These are phyloP conservation scores for Pythium rhizo-oryzae DNA, from an alignment of 352 stramenopile genomes.

Conservation along the genomic window DNA sequence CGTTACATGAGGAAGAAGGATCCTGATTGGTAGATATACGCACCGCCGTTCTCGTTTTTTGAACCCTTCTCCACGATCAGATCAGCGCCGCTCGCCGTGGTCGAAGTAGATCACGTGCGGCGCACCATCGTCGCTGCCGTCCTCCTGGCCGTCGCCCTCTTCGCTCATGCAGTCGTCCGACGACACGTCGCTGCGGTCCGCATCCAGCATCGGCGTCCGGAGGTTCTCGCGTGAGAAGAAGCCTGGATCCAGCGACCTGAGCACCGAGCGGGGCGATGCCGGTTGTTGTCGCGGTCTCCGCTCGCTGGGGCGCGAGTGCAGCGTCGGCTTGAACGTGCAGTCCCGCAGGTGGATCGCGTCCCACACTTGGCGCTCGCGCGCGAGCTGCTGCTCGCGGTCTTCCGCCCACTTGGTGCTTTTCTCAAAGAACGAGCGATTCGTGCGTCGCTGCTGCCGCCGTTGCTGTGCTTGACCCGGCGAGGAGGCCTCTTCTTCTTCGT, in stretches of 20 bases:
- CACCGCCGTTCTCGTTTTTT: not conserved
- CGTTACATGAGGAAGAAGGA: not conserved
- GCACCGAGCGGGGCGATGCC: not conserved
- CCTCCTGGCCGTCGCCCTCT: not conserved
- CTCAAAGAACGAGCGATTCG: constrained; percentile 52
- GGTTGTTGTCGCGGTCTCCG: no score
- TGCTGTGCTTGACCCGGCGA: constrained; percentile 11
- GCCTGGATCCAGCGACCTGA: constrained; percentile 1
- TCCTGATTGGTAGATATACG: constrained; percentile 14
- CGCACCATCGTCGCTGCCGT: not conserved
- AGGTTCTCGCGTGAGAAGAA: constrained; percentile 22
- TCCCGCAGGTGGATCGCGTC: constrained; percentile 46
- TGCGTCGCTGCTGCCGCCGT: not conserved
- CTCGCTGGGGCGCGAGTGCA: not conserved
- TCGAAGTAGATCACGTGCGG: constrained; percentile 16
- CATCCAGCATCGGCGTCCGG: constrained; percentile 25
- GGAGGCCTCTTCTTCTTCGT: not conserved
- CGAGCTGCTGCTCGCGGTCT: constrained; percentile 40
- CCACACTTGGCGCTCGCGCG: constrained; percentile 39
- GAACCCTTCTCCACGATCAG: constrained; percentile 4
- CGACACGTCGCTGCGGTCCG: constrained; percentile 17
- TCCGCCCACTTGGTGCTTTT: constrained; percentile 49
- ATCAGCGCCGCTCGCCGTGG: constrained; percentile 14
- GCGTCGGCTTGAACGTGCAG: constrained; percentile 59
- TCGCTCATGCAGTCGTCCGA: constrained; percentile 23